Evolutionary conservation across 176 grass and related monocot genomes (phyloP).

Genomic region (Lolium perenne): DNA sequence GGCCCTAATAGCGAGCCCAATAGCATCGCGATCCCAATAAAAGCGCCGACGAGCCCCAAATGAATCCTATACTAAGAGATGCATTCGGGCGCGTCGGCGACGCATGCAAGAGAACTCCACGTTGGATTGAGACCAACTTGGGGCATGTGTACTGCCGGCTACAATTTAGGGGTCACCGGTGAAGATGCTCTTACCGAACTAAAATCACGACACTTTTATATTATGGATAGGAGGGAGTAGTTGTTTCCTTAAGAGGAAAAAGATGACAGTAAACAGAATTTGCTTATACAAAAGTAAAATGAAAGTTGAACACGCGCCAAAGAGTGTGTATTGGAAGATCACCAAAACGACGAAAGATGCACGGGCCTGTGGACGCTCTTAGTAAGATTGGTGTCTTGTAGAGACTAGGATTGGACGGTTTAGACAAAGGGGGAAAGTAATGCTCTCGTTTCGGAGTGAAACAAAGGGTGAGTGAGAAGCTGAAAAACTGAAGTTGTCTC

Average conservation of each 20-base stretch:
- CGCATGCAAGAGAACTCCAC: too few species aligned
- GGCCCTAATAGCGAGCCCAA: too few species aligned
- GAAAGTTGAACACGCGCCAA: not conserved
- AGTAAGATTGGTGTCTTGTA: not conserved
- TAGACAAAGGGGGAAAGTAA: not conserved
- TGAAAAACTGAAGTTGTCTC: not conserved
- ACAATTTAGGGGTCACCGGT: too few species aligned
- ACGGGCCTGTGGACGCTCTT: not conserved
- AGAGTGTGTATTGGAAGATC: not conserved
- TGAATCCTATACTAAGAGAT: too few species aligned
- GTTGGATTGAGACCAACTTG: too few species aligned
- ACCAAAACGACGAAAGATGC: not conserved
- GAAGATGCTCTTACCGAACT: too few species aligned
- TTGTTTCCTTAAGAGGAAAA: not conserved
- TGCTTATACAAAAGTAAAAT: not conserved
- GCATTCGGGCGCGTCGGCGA: too few species aligned
- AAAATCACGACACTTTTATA: too few species aligned
- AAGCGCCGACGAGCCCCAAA: too few species aligned
- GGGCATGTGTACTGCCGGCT: too few species aligned
- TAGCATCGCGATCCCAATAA: too few species aligned
- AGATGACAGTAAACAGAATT: not conserved
- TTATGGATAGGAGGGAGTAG: too few species aligned
- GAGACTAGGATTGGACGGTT: not conserved
- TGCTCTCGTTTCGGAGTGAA: not conserved
- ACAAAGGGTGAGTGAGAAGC: not conserved